Evolutionary conservation across 805 yeast genomes (phyloP).

Genomic region (Wickerhamomyces silvicola): DNA sequence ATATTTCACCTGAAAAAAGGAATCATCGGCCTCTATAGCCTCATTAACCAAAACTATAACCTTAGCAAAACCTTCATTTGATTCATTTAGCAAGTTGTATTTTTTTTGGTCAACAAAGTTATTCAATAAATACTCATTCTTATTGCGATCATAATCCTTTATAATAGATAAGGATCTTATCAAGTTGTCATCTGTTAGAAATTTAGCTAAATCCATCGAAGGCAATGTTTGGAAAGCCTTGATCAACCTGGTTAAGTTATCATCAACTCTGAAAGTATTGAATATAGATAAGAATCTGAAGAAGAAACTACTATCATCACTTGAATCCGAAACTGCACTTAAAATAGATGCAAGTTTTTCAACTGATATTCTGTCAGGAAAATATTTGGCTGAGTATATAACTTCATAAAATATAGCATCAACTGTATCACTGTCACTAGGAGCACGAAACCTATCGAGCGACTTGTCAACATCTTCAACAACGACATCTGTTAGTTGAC

Average conservation of each 20-base stretch:
- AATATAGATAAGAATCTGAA: slow-evolving; percentile 26
- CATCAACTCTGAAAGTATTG: slow-evolving; percentile 21
- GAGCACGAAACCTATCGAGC: not conserved
- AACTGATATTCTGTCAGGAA: slow-evolving; percentile 9
- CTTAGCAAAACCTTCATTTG: slow-evolving; percentile 71
- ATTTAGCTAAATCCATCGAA: slow-evolving; percentile 9
- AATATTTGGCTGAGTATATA: slow-evolving; percentile 14
- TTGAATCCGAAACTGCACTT: slow-evolving; percentile 11
- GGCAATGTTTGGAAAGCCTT: slow-evolving; percentile 22
- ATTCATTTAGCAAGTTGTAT: slow-evolving; percentile 66
- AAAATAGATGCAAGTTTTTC: slow-evolving; percentile 8
- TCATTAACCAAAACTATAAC: slow-evolving; percentile 43
- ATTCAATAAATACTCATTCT: not conserved
- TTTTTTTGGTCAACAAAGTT: slow-evolving; percentile 34
- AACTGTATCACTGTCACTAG: slow-evolving; percentile 1
- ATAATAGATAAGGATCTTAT: slow-evolving; percentile 27
- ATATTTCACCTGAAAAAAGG: slow-evolving; percentile 34
- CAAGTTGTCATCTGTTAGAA: slow-evolving; percentile 25
- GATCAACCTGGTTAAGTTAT: slow-evolving; percentile 18
- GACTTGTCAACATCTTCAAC: not conserved
- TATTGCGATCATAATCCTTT: slow-evolving; percentile 3
- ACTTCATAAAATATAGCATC: slow-evolving; percentile 17
- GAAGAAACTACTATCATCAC: slow-evolving; percentile 8
- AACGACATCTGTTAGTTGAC: slow-evolving; percentile 6
- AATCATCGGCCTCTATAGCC: slow-evolving; percentile 35